Conservation (phyloP, 805 yeast genomes). For the Metschnikowia noctiluminum region DNA sequence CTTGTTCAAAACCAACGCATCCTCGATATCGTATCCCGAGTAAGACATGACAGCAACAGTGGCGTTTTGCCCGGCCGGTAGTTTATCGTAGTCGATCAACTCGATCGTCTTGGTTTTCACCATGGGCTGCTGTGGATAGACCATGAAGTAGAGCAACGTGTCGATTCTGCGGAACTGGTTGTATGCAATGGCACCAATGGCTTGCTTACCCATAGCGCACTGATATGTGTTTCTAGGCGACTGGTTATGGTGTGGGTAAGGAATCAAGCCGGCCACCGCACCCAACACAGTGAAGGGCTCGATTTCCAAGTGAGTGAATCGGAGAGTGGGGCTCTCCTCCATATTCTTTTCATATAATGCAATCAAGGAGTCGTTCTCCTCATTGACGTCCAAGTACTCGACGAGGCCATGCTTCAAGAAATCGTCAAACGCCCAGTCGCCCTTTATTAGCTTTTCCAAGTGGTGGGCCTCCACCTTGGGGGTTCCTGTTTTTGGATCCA, state of each 20-base stretch:
- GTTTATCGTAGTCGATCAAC: slow-evolving; percentile 90
- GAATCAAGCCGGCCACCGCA: slow-evolving; percentile 97
- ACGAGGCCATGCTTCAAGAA: slow-evolving; percentile 38
- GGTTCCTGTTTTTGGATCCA: slow-evolving; percentile 59
- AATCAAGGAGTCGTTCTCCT: slow-evolving; percentile 52
- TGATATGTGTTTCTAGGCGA: slow-evolving; percentile 99
- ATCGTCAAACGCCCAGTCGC: slow-evolving; percentile 92
- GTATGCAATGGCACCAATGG: slow-evolving; percentile 97
- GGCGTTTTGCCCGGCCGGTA: slow-evolving; percentile 99
- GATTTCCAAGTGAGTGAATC: slow-evolving; percentile 98
- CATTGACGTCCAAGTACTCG: slow-evolving; percentile 42
- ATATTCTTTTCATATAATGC: slow-evolving; percentile 82
- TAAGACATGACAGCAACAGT: slow-evolving; percentile 97
- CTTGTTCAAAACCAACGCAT: slow-evolving; percentile 99
- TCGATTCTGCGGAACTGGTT: slow-evolving; percentile 97
- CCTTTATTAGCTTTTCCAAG: slow-evolving; percentile 55
- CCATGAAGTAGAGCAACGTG: slow-evolving; percentile 96
- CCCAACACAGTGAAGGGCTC: slow-evolving; percentile 99
- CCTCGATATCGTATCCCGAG: slow-evolving; percentile 99
- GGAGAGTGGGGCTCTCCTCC: slow-evolving; percentile 51
- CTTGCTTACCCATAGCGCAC: slow-evolving; percentile 99
- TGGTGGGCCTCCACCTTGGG: slow-evolving; percentile 74
- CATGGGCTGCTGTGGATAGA: slow-evolving; percentile 96
- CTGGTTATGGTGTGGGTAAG: slow-evolving; percentile 99
- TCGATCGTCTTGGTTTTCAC: slow-evolving; percentile 99